These are phyloP conservation scores for Metschnikowia continentalis DNA, from an alignment of 805 yeast species.

Conservation along the genomic window DNA sequence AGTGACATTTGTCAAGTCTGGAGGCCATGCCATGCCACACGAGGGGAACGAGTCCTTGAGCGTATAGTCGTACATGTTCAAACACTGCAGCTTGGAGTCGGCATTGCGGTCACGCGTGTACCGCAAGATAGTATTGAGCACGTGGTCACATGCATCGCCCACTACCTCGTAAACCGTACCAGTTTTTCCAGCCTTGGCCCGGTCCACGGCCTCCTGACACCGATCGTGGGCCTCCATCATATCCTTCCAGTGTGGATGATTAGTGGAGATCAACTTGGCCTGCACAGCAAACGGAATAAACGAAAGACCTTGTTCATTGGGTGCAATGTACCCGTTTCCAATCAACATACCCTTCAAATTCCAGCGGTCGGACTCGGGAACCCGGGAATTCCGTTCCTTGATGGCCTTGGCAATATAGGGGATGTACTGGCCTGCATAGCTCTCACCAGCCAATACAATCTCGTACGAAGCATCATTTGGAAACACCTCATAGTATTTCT, in stretches of 20 bases:
- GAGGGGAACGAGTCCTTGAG: constrained; percentile 70
- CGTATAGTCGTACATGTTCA: constrained; percentile 80
- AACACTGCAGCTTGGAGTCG: constrained; percentile 49
- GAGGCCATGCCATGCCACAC: constrained; percentile 95
- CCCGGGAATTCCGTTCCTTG: constrained; percentile 38
- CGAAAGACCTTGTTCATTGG: constrained; percentile 76
- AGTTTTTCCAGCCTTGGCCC: constrained; percentile 20
- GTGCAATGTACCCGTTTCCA: constrained; percentile 95
- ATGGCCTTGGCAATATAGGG: constrained; percentile 78
- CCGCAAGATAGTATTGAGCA: constrained; percentile 38
- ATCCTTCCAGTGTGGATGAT: constrained; percentile 35
- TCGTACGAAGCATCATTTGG: constrained; percentile 67
- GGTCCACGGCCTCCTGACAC: constrained; percentile 52
- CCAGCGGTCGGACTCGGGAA: constrained; percentile 15
- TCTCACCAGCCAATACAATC: constrained; percentile 85
- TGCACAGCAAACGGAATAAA: constrained; percentile 68
- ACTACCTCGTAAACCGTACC: constrained; percentile 7
- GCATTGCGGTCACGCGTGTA: constrained; percentile 26
- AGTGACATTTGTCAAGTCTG: constrained; percentile 45
- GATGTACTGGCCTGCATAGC: constrained; percentile 95
- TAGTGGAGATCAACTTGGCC: constrained; percentile 48
- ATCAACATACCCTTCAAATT: constrained; percentile 66
- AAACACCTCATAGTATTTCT: constrained; percentile 61
- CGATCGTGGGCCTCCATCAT: constrained; percentile 49
- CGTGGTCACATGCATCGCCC: constrained; percentile 40